Evolutionary conservation across 2,329 filamentous ascomycete genomes (phyloP), one percentile per base, ranked within the genome.

Genomic region (Monosporascus sp.): DNA sequence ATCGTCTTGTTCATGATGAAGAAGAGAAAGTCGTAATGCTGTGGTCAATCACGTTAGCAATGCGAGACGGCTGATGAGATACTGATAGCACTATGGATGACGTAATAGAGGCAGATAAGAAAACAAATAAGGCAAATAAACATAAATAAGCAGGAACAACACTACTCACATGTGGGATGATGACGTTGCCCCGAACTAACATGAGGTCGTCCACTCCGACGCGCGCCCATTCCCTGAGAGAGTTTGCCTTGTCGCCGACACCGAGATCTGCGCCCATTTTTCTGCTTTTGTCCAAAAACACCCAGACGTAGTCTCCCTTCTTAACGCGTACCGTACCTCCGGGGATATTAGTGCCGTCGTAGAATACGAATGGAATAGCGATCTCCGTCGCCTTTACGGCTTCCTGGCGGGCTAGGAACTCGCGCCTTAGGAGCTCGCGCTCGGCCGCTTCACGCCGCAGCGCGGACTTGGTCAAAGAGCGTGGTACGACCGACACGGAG

Each of bases 1-100:
- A 83, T 71, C 25, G 84, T 88, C 65, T 87, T 90, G 70, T 97
- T 97, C 70, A 96, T 87, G 67, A 97, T 85, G 73, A 99, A 97
- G 73, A 93, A 94, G 70, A 97, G 94, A 68, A 99, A 91, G 60
- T 97, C 93, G 67, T 95, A 97, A 71, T 99, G 94, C 90, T 97
- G 52, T 64, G 50, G 48, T 51, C 31, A 52, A 24, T 20, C 2
- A 31, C 5, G 59, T 67, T 54, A 70, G 60, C 48, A 31, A 17
- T 46, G 6, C 5, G 8, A 25, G 17, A 15, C 24, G 17, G 3
- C 11, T 15, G 20, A n/a, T 43, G 39, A 3, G 6, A 5, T 8
- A 43, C 27, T 31, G 27, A 11, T 27, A 14, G 27, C 27, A 31
- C 27, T 14, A 31, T 11, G 9, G 3, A 31, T 5, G 27, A 14